Evolutionary conservation across 2,329 filamentous ascomycete genomes (phyloP), one percentile per base, ranked within the genome.

Genomic region (Paracorniculantispora psalliotae): DNA sequence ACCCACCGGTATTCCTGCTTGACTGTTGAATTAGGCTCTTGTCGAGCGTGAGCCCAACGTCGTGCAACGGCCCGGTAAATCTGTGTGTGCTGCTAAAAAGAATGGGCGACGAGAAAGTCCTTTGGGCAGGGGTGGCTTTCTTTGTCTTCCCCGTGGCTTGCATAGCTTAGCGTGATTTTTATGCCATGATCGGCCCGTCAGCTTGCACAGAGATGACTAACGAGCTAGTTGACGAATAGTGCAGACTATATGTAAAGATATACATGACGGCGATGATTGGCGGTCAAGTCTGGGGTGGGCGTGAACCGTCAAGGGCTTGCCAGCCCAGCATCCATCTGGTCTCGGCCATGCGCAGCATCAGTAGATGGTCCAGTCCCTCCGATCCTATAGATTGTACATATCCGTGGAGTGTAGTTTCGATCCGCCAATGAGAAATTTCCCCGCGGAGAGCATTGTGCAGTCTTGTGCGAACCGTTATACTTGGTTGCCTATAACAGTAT

Each of bases 31-130:
- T 56, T 48, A 48, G 53, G 53, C 53, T 56, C 33, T 35, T 6
- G 21, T 28, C 10, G 53, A 56, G 53, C 17, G 15, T 41, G 43
- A 56, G 53, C 53, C 53, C 53, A 56, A 56, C 53, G 43, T 12
- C 33, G 43, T 55, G 41, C 35, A 37, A 55, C 52, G 30, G 53
- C 19, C 52, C 19, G 51, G 25, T 2, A 21, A 44, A 44, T 23
- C 9, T 54, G 51, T 46, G 19, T 26, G 28, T 25, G 41, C 39
- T 46, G 39, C 19, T 25, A 25, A 35, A 26, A 12, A 19, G 25
- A 19, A n/a, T n/a, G n/a, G n/a, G n/a, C 52, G 26, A n/a, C 28
- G n/a, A 35, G 41, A 55, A 19, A 12, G 9, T 13, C 37, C n/a
- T 30, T 30, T 28, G 35, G 35, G 19, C 17, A 26, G 6, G 35